Evolutionary conservation across 139 green algal species (phyloP).

Genomic region (Nannochloris sp.): DNA sequence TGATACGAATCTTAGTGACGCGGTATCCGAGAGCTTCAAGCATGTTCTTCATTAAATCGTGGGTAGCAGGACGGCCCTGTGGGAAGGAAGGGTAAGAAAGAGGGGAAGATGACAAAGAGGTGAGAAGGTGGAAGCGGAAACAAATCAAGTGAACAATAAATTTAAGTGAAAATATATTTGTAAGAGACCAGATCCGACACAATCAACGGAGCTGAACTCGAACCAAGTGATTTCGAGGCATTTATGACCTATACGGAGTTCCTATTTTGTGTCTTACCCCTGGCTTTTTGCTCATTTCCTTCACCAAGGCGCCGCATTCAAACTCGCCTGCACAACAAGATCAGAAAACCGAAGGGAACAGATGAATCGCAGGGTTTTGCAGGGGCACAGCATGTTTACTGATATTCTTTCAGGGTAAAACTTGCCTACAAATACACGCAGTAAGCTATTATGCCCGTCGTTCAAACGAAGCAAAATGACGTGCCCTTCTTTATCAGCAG

Average conservation of each 20-base stretch:
- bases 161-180: not conserved
- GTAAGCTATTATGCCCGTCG: constrained; percentile 22
- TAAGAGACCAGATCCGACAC: no score
- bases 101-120: not conserved
- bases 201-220: not conserved
- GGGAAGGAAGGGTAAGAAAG: not conserved
- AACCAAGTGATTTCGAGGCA: no score
- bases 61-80: constrained; percentile 47
- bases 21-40: constrained; percentile 41
- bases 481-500: constrained; percentile 28
- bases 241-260: no score
- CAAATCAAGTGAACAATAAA: not conserved
- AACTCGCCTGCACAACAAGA: constrained; percentile 29
- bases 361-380: no score
- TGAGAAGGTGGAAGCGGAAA: not conserved
- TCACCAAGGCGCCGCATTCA: constrained; percentile 36
- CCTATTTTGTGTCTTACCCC: no score
- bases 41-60: constrained; percentile 58
- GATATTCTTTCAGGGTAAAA: not conserved
- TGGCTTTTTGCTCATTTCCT: constrained; percentile 42
- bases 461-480: constrained; percentile 41
- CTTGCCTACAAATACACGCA: constrained; percentile 49
- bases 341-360: not conserved
- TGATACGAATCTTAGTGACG: constrained; percentile 51
- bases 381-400: not conserved